These are phyloP conservation scores for Fusarium sp. DNA, from an alignment of 2,329 filamentous ascomycete genomes.

Conservation along the genomic window DNA sequence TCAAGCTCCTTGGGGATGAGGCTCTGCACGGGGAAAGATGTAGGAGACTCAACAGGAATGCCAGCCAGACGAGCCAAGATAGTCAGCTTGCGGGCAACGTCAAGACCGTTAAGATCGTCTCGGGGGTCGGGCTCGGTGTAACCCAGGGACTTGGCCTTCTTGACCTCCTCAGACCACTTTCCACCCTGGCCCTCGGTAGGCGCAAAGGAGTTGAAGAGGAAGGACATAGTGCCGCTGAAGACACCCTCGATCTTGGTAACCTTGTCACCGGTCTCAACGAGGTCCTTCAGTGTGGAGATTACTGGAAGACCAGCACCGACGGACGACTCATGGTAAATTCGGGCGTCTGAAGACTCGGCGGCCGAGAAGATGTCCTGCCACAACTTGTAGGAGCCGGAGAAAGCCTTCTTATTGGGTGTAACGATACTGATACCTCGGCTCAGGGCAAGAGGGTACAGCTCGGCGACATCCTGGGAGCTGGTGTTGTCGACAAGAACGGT, in stretches of 20 bases:
- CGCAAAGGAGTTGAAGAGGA: constrained; percentile 97
- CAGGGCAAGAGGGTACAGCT: constrained; percentile 86
- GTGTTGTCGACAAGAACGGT: constrained; percentile 96
- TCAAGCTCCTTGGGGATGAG: constrained; percentile 92
- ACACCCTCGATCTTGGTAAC: constrained; percentile 96
- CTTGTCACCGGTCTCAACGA: constrained; percentile 94
- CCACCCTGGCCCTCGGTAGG: constrained; percentile 81
- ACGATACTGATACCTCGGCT: constrained; percentile 89
- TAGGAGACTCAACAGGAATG: constrained; percentile 84
- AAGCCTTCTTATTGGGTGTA: constrained; percentile 98
- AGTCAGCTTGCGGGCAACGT: constrained; percentile 95
- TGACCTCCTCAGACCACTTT: constrained; percentile 92
- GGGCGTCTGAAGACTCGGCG: constrained; percentile 78
- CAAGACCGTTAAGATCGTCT: constrained; percentile 88
- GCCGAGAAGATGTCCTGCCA: constrained; percentile 91
- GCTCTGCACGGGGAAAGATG: constrained; percentile 92
- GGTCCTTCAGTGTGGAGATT: constrained; percentile 92
- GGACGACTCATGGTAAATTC: constrained; percentile 95
- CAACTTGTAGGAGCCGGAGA: constrained; percentile 83
- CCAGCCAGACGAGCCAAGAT: constrained; percentile 92
- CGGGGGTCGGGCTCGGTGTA: constrained; percentile 93
- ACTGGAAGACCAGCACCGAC: constrained; percentile 95
- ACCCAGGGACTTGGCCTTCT: constrained; percentile 91
- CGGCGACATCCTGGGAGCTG: constrained; percentile 87
- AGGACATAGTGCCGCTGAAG: constrained; percentile 97